Percentiles rank a stretch among this genome's conserved stretches.
These are phyloP conservation scores for Ganoderma leucocontextum DNA, from an alignment of 1,284 basidiomycete species.

Conservation along the genomic window DNA sequence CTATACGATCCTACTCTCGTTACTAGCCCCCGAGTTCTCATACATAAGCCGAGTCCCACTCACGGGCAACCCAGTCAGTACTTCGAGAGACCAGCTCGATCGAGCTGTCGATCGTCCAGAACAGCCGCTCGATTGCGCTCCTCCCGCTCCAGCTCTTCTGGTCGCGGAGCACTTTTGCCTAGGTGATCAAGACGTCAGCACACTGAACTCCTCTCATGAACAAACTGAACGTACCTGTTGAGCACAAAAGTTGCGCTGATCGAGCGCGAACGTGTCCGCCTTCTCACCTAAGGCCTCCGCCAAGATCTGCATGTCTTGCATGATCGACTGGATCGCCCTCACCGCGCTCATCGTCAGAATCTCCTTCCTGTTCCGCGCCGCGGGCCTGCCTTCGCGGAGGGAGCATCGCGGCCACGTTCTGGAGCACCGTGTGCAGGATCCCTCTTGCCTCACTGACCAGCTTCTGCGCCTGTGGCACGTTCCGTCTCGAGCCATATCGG, in stretches of 20 bases:
- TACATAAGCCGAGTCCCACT: too few species aligned
- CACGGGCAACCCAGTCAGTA: conserved; percentile 84
- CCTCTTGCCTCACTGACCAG: conserved; percentile 90
- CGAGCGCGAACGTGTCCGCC: conserved; percentile 88
- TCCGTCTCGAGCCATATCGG: conserved; percentile 92
- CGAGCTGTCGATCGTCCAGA: conserved; percentile 89
- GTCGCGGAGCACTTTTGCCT: conserved; percentile 62
- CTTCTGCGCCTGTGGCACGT: conserved; percentile 86
- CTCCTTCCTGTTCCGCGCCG: conserved; percentile 77
- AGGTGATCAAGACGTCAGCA: conserved; percentile 20
- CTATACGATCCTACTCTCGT: too few species aligned
- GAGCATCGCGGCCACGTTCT: conserved; percentile 78
- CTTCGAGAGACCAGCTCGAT: conserved; percentile 84
- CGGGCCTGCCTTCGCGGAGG: conserved; percentile 57
- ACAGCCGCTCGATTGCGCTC: conserved; percentile 86
- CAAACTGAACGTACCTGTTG: conserved; percentile 75
- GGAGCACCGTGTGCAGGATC: conserved; percentile 85
- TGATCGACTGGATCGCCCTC: conserved; percentile 80
- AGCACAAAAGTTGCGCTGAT: conserved; percentile 91
- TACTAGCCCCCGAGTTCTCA: too few species aligned
- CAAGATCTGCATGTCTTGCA: conserved; percentile 86
- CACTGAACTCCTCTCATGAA: conserved; percentile 12
- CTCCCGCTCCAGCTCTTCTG: conserved; percentile 93
- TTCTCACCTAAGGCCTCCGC: conserved; percentile 89
- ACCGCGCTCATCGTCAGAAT: conserved; percentile 73